Evolutionary conservation across 148 eudicot species (phyloP).

Genomic region (Vaccinium vitisidaea): DNA sequence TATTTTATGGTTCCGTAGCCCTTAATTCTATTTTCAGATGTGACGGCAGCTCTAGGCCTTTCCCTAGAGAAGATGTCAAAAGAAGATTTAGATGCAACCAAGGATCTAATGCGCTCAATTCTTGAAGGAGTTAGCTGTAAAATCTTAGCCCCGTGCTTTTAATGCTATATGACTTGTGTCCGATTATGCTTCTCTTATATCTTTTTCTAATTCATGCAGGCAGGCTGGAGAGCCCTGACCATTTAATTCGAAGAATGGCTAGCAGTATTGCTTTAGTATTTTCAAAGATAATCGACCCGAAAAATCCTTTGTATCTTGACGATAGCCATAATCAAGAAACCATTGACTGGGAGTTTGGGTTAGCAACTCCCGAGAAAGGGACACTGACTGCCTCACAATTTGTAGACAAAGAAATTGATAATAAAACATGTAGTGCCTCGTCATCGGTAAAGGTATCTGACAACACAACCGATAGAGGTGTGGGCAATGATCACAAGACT

Average conservation of each 20-base stretch:
- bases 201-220: conserved; percentile 47
- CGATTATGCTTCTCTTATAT: conserved; percentile 3
- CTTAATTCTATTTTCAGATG: conserved; percentile 61
- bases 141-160: conserved; percentile 25
- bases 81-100: conserved; percentile 82
- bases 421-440: conserved; percentile 23
- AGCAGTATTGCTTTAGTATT: conserved; percentile 77
- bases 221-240: conserved; percentile 79
- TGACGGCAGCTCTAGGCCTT: conserved; percentile 89
- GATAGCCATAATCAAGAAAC: conserved; percentile 57
- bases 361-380: conserved; percentile 38
- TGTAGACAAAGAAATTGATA: conserved; percentile 23
- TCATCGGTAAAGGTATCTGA: conserved; percentile 25
- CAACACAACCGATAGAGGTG: conserved; percentile 22
- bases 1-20: conserved; percentile 10
- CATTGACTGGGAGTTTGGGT: conserved; percentile 94
- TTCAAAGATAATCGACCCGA: conserved; percentile 85
- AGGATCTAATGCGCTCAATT: conserved; percentile 76
- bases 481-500: conserved; percentile 25
- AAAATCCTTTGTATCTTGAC: conserved; percentile 90
- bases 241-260: conserved; percentile 76
- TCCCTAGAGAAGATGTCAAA: conserved; percentile 79
- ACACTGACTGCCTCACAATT: conserved; percentile 19
- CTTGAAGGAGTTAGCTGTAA: conserved; percentile 97
- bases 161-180: not conserved